Percentiles rank a stretch among this genome's conserved stretches.
phyloP scores from a whole-genome alignment of 2,329 filamentous ascomycete genomes.

The Ophiostoma himal-ulmi region DNA sequence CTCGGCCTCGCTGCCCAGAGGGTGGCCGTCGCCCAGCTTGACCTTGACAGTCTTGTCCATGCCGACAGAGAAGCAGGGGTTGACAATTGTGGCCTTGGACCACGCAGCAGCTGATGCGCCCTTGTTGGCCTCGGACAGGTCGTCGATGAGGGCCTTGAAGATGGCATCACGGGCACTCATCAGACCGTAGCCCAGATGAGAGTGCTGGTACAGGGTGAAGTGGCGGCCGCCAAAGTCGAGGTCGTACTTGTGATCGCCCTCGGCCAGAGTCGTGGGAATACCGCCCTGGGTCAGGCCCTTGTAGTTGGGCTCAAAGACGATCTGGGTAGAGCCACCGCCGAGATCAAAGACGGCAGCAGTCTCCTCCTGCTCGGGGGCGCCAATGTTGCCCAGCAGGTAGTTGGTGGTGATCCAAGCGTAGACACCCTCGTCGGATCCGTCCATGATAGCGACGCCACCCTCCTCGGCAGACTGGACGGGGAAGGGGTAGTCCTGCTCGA shows the following conservation, averaged over 20 bases:
- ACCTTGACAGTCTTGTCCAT: conserved; percentile 70
- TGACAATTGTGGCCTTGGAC: conserved; percentile 64
- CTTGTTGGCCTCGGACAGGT: conserved; percentile 59
- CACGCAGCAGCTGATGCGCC: conserved; percentile 56
- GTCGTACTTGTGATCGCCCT: conserved; percentile 93
- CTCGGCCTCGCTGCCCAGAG: conserved; percentile 56
- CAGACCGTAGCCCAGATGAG: conserved; percentile 90
- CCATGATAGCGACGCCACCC: conserved; percentile 92
- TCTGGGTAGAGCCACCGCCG: conserved; percentile 94
- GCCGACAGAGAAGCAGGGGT: conserved; percentile 82
- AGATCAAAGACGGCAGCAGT: conserved; percentile 95
- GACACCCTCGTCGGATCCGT: conserved; percentile 92
- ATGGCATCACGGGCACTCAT: conserved; percentile 91
- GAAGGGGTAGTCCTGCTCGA: conserved; percentile 91
- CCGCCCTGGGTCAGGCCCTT: conserved; percentile 65
- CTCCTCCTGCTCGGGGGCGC: conserved; percentile 78
- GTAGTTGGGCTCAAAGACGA: conserved; percentile 96
- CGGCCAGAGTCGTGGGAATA: conserved; percentile 76
- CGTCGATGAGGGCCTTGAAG: conserved; percentile 67
- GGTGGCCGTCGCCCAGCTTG: conserved; percentile 59
- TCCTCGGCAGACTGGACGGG: conserved; percentile 81
- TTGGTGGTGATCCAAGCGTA: conserved; percentile 99
- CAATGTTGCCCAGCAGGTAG: conserved; percentile 96
- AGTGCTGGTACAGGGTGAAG: conserved; percentile 95
- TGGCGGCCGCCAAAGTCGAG: conserved; percentile 79